Percentiles rank a stretch among this genome's conserved stretches.
phyloP scores from a whole-genome alignment of 2,329 filamentous ascomycete genomes.

The Periconia sp. region DNA sequence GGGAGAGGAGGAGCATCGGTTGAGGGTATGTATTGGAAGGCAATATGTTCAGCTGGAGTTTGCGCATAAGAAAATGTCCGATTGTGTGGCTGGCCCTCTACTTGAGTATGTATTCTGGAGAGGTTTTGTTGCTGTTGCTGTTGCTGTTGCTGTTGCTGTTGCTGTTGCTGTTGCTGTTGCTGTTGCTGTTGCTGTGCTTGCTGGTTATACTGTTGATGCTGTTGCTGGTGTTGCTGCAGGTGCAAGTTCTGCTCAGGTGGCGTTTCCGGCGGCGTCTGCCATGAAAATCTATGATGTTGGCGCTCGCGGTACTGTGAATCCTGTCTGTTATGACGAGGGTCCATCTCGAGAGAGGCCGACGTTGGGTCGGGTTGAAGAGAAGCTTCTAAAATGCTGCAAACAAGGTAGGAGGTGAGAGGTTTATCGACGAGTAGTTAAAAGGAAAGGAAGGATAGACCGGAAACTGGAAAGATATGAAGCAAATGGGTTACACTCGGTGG shows the following conservation, averaged over 20 bases:
- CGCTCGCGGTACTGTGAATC: constrained; percentile 10
- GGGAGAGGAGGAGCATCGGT: constrained; percentile 27
- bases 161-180: constrained; percentile 13
- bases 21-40: constrained; percentile 25
- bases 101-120: constrained; percentile 18
- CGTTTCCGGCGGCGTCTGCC: constrained; percentile 28
- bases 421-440: neutral
- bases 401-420: neutral
- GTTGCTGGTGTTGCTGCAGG: constrained; percentile 16
- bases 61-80: constrained; percentile 41
- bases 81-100: constrained; percentile 11
- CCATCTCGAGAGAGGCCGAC: constrained; percentile 15
- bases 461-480: constrained; percentile 1
- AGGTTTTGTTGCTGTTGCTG: constrained; percentile 10
- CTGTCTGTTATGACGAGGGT: constrained; percentile 23
- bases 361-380: neutral
- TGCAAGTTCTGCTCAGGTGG: constrained; percentile 20
- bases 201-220: constrained; percentile 10
- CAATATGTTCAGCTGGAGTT: constrained; percentile 38
- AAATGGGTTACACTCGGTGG: neutral
- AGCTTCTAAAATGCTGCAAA: too few relatives aligned
- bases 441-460: neutral
- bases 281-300: constrained; percentile 35
- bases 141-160: constrained; percentile 8
- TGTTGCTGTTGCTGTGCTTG: constrained; percentile 17